A percentile compares a stretch with the other conserved stretches of the same genome.
Evolutionary conservation across 352 stramenopile species (phyloP).

Genomic region (Globisporangium nagaii): DNA sequence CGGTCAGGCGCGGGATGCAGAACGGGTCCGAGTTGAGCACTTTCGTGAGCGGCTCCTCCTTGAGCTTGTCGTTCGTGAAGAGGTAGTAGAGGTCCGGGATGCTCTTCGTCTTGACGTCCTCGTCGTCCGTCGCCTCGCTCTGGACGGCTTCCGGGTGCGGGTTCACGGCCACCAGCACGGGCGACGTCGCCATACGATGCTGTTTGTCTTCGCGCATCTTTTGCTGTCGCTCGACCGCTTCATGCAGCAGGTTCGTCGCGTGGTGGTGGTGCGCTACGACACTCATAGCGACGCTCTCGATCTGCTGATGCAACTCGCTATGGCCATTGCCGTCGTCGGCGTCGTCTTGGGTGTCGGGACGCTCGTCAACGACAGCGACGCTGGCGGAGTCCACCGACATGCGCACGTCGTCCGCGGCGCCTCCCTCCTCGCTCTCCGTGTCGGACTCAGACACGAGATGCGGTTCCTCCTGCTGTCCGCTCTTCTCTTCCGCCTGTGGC

Average conservation of each 20-base stretch:
- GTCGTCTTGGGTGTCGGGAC: neutral
- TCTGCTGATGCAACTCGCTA: neutral
- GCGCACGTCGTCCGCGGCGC: neutral
- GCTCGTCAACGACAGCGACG: neutral
- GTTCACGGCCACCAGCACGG: constrained; percentile 4
- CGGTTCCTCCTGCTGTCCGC: neutral
- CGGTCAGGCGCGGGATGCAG: constrained; percentile 64
- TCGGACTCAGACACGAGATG: neutral
- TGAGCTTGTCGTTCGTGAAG: constrained; percentile 64
- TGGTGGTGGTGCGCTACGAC: neutral
- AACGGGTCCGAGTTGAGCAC: constrained; percentile 60
- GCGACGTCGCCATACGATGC: neutral
- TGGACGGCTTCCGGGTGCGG: constrained; percentile 6
- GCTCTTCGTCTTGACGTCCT: constrained; percentile 15
- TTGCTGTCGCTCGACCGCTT: constrained; percentile 11
- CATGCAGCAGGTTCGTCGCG: constrained; percentile 14
- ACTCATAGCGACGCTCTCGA: neutral
- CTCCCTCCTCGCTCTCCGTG: neutral
- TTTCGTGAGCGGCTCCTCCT: constrained; percentile 37
- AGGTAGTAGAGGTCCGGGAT: constrained; percentile 49
- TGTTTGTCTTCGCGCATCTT: constrained; percentile 3
- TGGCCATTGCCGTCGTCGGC: neutral
- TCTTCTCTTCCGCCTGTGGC: neutral
- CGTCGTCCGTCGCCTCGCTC: constrained; percentile 5
- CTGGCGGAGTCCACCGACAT: neutral